Base-by-base conservation (phyloP, 805 yeast genomes). In the Ascoidea asiatica region DNA sequence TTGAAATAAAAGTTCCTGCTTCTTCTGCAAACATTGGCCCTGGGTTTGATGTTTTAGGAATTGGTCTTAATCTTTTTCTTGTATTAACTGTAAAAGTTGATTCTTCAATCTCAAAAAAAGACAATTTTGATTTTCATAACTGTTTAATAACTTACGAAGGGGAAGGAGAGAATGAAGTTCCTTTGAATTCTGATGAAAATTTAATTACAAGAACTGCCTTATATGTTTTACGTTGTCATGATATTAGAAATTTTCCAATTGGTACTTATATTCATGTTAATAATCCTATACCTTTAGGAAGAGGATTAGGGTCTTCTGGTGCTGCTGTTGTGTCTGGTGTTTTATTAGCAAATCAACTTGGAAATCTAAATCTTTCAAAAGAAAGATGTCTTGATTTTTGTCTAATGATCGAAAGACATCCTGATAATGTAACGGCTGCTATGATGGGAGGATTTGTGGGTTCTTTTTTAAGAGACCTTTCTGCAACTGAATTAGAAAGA, bases 371-470 rank as follows among this genome's bases (percentile, higher is more conserved):
- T 1, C 75, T 88, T 48, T 65, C 79, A 42, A 89, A 83, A 62
- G 80, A 76, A 54, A 72, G 97, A 54, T 73, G 92, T 79, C 69
- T 92, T 55, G 98, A 92, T 62, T 92, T 84, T 68, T 87, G 96
- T 62, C 72, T 92, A 54, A 85, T 92, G 92, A 89, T 92, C 53
- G 98, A 92, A 67, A 79, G 97, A 60, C 98, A 92, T 57, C 98
- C 98, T 35, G 98, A 92, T 64, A 92, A 92, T 62, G 89, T 92
- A 56, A 87, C 96, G 11, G 98, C 98, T 29, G 95, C 98, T 36
- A 87, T 92, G 95, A 82, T 89, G 80, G 98, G 98, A 48, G 97
- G 98, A 1, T 92, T 92, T 61, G 95, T 89, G 38, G 98, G 98
- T 39, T 87, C 96, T 4, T 92, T 83, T 62, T 72, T 92, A 57